Evolutionary conservation across 1,284 basidiomycete genomes (phyloP), one percentile per base, ranked within the genome.

Genomic region (Pseudozyma pruni): DNA sequence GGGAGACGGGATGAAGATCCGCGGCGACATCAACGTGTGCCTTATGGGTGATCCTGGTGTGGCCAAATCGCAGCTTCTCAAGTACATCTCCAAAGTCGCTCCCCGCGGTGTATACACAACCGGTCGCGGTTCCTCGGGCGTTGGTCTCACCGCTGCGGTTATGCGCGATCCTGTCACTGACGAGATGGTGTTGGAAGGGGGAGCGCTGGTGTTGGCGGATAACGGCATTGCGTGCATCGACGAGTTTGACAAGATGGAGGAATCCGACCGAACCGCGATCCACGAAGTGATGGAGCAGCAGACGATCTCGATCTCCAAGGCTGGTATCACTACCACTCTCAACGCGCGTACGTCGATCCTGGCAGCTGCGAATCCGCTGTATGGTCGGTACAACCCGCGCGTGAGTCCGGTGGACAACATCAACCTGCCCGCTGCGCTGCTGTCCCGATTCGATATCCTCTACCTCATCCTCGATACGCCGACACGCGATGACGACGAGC

Each of bases 211-310:
- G 2, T 88, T 99, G 23, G 96, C 96, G 4, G 96, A 99, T 84
- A 98, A 98, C 76, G 96, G 96, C 31, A 98, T 99, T 79, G 97
- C 94, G 85, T 98, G 95, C 83, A 98, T 99, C 74, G 96, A 99
- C 80, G 96, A 99, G 82, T 99, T 99, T 83, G 96, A 99, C 86
- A 98, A 99, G 85, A 99, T 99, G 96, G 96, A 98, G 74, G 96
- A 98, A 83, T 84, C 91, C 2, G 96, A 98, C 83, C 88, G 96
- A 64, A 98, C 96, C 0, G 93, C 96, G 13, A 98, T 99, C 69
- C 96, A 99, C 85, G 96, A 99, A 87, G 96, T 98, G 55, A 99
- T 99, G 96, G 95, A 99, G 83, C 95, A 99, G 82, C 95, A 99
- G 84, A 99, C 96, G 2, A 98, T 99, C 69, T 97, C 93, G 3